Percentiles rank a stretch among this genome's conserved stretches.
Conservation (phyloP, 2,329 filamentous ascomycete species). For the Xylariaceae sp. region DNA sequence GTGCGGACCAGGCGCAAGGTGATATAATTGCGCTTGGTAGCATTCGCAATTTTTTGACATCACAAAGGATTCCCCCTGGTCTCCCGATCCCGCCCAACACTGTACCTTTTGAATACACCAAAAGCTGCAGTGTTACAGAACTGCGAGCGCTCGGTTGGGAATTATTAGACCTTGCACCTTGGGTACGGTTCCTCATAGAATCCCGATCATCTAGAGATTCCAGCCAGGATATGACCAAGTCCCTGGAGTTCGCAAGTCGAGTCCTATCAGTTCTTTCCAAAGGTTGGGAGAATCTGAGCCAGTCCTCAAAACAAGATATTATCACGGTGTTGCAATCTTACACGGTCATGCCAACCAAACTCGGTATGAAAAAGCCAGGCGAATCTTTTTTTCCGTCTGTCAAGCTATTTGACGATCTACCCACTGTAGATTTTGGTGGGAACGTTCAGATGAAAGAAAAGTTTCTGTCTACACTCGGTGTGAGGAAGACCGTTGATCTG, state of each 20-base stretch:
- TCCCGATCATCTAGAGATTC: slow-evolving; percentile 56
- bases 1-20: slow-evolving; percentile 51
- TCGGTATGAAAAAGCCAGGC: slow-evolving; percentile 78
- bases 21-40: slow-evolving; percentile 73
- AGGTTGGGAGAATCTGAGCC: slow-evolving; percentile 78
- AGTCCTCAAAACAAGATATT: slow-evolving; percentile 61
- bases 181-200: slow-evolving; percentile 78
- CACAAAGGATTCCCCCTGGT: slow-evolving; percentile 74
- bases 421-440: slow-evolving; percentile 72
- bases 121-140: slow-evolving; percentile 60
- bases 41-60: slow-evolving; percentile 70
- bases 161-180: slow-evolving; percentile 77
- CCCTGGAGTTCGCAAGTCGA: slow-evolving; percentile 69
- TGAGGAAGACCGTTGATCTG: slow-evolving; percentile 91
- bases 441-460: slow-evolving; percentile 85
- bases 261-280: slow-evolving; percentile 80
- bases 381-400: slow-evolving; percentile 94
- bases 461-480: slow-evolving; percentile 75
- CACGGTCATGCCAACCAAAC: slow-evolving; percentile 82
- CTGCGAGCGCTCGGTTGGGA: slow-evolving; percentile 82
- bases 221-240: slow-evolving; percentile 67
- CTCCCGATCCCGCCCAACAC: slow-evolving; percentile 78
- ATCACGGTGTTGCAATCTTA: slow-evolving; percentile 60
- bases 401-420: slow-evolving; percentile 89
- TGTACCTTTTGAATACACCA: slow-evolving; percentile 81